Evolutionary conservation across 75 land plant genomes (phyloP).

Genomic region (Azolla pinnata): DNA sequence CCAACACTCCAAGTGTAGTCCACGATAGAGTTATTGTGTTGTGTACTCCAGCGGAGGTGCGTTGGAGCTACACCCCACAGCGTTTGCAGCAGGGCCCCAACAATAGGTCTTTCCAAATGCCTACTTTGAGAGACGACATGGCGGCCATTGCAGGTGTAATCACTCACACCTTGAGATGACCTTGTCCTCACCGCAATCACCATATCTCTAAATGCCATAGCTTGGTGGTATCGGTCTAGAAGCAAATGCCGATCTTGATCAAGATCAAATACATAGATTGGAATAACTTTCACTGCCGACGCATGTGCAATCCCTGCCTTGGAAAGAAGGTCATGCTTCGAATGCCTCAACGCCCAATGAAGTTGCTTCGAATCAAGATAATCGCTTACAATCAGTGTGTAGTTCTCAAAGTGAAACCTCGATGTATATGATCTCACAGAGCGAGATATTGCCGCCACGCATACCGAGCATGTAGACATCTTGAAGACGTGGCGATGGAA

Average conservation of each 20-base stretch:
- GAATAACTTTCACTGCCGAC: slow-evolving; percentile 32
- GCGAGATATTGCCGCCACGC: slow-evolving; percentile 60
- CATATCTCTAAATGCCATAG: slow-evolving; percentile 89
- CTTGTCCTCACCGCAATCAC: slow-evolving; percentile 79
- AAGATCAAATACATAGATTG: slow-evolving; percentile 89
- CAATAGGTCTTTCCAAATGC: slow-evolving; percentile 69
- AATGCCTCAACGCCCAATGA: slow-evolving; percentile 54
- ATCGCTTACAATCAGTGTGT: slow-evolving; percentile 83
- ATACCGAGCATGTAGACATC: slow-evolving; percentile 50
- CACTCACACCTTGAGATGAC: slow-evolving; percentile 69
- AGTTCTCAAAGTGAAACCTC: slow-evolving; percentile 77
- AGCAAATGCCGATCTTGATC: slow-evolving; percentile 50
- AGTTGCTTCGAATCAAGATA: slow-evolving; percentile 87
- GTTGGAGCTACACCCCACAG: slow-evolving; percentile 95
- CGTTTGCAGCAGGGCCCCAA: slow-evolving; percentile 86
- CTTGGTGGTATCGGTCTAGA: slow-evolving; percentile 89
- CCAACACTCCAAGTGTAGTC: slow-evolving; percentile 96
- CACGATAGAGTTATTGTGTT: slow-evolving; percentile 68
- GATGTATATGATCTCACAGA: slow-evolving; percentile 79
- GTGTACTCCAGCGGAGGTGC: slow-evolving; percentile 74
- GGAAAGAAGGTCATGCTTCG: slow-evolving; percentile 44
- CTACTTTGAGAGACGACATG: slow-evolving; percentile 67
- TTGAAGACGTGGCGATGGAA: slow-evolving; percentile 45
- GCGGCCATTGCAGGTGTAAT: slow-evolving; percentile 90
- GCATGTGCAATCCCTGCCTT: slow-evolving; percentile 13